Evolutionary conservation across 805 yeast genomes (phyloP).

Genomic region (Candida broadrunensis): DNA sequence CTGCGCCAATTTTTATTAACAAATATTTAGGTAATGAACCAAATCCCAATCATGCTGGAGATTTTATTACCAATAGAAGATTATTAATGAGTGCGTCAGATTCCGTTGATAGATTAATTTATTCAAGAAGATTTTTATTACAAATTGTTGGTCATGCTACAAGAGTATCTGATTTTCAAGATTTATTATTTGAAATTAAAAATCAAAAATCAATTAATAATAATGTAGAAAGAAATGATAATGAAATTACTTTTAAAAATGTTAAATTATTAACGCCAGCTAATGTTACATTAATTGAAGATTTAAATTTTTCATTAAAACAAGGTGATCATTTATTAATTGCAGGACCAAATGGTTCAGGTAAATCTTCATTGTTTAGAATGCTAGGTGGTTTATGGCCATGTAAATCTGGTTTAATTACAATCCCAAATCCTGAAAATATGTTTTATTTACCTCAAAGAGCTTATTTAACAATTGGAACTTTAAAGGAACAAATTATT

Average conservation of each 20-base stretch:
- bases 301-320: conserved; percentile 66
- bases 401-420: conserved; percentile 54
- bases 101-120: conserved; percentile 82
- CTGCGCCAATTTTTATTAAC: conserved; percentile 79
- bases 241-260: conserved; percentile 65
- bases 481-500: conserved; percentile 82
- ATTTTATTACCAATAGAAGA: conserved; percentile 84
- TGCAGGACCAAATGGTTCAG: conserved; percentile 96
- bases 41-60: conserved; percentile 59
- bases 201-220: conserved; percentile 11
- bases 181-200: conserved; percentile 51
- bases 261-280: conserved; percentile 87
- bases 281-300: conserved; percentile 65
- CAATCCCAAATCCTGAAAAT: conserved; percentile 61
- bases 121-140: conserved; percentile 78
- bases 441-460: conserved; percentile 91
- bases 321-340: conserved; percentile 84
- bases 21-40: conserved; percentile 46
- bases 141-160: conserved; percentile 80
- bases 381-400: conserved; percentile 95
- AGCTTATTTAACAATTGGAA: conserved; percentile 79
- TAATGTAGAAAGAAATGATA: conserved; percentile 35
- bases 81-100: conserved; percentile 80
- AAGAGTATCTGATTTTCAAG: conserved; percentile 69
- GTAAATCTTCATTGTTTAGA: conserved; percentile 89